Evolutionary conservation across 176 grass and related monocot species (phyloP), one percentile per base, ranked within the genome.

Genomic region (Eremochloa ophiuroides): DNA sequence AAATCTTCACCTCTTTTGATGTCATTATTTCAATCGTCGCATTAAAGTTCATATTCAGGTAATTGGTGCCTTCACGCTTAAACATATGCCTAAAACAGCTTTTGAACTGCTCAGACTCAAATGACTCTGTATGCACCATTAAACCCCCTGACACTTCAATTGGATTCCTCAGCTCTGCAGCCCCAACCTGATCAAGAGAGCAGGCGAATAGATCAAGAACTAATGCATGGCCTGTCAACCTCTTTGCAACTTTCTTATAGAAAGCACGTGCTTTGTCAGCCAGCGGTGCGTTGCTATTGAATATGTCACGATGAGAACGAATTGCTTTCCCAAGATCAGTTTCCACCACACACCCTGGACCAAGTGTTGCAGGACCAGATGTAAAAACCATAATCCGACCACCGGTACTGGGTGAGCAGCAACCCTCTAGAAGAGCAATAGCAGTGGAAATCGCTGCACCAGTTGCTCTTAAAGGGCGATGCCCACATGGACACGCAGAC

Each of bases 171-270:
- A 99, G 71, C 66, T 99, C 96, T 39, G 87, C 88, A 82, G 90
- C 82, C 3, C 96, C 96, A 88, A 99, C 87, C 89, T 99, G 96
- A 89, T 99, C 93, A 14, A 99, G 90, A 73, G 95, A 98, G 79
- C 92, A 98, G 69, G 90, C 93, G 13, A 93, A 93, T 7, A 98
- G 83, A 88, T 99, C 93, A 44, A 99, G 88, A 78, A 99, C 87
- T 82, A 99, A 82, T 29, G 91, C 88, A 75, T 87, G 86, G 23
- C 88, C 80, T 14, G 85, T 83, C 65, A 99, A 83, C 83, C 93
- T 93, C 55, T 89, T 85, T 44, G 96, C 86, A 69, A 99, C 41
- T 80, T 95, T 77, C 82, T 86, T 95, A 74, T 99, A 95, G 76
- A 95, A 99, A 20, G 84, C 77, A 60, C 73, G 82, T 62, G 96